Base-by-base conservation (phyloP, 129 eudicot species). In the Cynara cardunculus region DNA sequence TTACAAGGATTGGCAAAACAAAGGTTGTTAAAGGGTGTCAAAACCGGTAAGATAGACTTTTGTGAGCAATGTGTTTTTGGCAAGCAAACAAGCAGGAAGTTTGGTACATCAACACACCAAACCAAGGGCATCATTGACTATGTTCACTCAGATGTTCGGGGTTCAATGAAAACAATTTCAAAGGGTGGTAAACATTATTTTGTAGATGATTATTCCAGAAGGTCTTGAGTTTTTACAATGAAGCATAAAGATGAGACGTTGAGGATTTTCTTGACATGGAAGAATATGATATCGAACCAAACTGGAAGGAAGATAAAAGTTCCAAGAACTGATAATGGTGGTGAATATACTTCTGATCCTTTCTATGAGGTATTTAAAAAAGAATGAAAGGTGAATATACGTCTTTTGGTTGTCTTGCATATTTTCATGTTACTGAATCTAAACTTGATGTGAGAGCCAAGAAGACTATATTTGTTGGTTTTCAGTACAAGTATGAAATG, bases 121-220 rank as follows among this genome's bases (percentile, higher is more conserved):
- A 70, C 74, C 22, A 70, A 70, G 19, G 25, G 74, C 5, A 70
- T 70, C 28, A 14, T 30, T 7, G 25, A 70, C 22, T 70, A 31
- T 31, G 75, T 31, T 71, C 75, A 71, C 46, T 71, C 75, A 3
- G 75, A 71, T 71, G 75, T 71, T 27, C 31, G 75, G 75, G 75
- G 75, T 13, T 49, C 49, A 27, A 27, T 22, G 16, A 71, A 31
- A 12, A 70, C 6, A 16, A 10, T 10, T 61, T 61, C 5, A 22
- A 16, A 16, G 68, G 25, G 68, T 62, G 68, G 68, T 18, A 62
- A 62, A 62, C 22, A 24, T 19, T 62, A 7, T 19, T 62, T 62
- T 24, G 68, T 62, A 2, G 68, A 65, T 65, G 71, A 65, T 21
- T 65, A 22, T 27, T 65, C 30, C 3, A 25, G 74, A 25, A 25